Percentiles rank a stretch among this genome's conserved stretches.
Conservation (phyloP, 768 basidiomycete genomes). For the Butyriboletus loyo region DNA sequence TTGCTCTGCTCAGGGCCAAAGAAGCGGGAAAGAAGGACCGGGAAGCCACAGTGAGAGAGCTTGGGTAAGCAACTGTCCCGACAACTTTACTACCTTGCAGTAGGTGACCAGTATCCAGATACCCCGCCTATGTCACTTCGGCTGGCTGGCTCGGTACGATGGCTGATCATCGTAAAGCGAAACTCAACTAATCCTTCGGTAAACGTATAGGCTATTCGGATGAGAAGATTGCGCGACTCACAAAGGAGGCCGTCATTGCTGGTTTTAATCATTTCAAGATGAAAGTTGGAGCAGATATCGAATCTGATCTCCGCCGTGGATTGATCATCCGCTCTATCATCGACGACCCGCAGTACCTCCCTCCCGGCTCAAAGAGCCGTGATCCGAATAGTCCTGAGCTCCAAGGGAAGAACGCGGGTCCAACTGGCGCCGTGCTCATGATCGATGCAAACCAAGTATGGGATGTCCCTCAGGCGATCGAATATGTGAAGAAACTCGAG, state of each 20-base stretch:
- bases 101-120: conserved; percentile 42
- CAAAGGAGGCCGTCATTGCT: conserved; percentile 75
- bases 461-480: conserved; percentile 91
- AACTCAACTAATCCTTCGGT: conserved; percentile 4
- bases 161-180: background rate
- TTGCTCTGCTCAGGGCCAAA: conserved; percentile 74
- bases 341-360: conserved; percentile 85
- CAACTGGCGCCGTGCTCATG: conserved; percentile 93
- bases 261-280: conserved; percentile 99
- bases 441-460: conserved; percentile 97
- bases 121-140: conserved; percentile 92
- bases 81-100: background rate
- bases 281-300: conserved; percentile 88
- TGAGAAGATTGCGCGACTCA: conserved; percentile 85
- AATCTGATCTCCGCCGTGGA: conserved; percentile 83
- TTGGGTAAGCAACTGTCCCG: conserved; percentile 46
- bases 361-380: conserved; percentile 51
- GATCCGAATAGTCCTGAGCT: conserved; percentile 63
- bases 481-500: conserved; percentile 79
- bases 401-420: conserved; percentile 89
- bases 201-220: conserved; percentile 70
- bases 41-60: conserved; percentile 67
- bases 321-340: conserved; percentile 91
- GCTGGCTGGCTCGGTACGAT: conserved; percentile 82
- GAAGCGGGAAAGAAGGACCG: conserved; percentile 75